A percentile compares a stretch with the other conserved stretches of the same genome.
Evolutionary conservation across 371 early-diverging fungal species (phyloP).

Genomic region (Parasitella parasitica): DNA sequence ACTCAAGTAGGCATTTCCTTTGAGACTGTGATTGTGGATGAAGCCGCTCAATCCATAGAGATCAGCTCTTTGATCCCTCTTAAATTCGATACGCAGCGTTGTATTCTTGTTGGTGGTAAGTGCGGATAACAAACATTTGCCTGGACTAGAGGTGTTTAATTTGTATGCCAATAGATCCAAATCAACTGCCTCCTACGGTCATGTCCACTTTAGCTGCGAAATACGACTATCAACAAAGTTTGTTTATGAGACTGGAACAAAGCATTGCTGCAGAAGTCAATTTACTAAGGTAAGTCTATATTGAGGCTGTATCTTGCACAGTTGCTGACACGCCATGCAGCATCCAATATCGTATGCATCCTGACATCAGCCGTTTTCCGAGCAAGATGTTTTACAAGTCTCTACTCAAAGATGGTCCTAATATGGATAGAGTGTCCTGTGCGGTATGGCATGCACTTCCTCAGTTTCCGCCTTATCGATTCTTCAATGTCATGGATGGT

Average conservation of each 20-base stretch:
- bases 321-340: conserved; percentile 11
- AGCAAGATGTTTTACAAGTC: conserved; percentile 82
- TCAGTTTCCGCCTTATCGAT: conserved; percentile 74
- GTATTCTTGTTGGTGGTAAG: conserved; percentile 91
- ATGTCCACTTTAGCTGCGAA: conserved; percentile 73
- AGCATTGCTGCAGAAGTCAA: conserved; percentile 62
- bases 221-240: conserved; percentile 82
- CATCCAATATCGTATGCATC: conserved; percentile 98
- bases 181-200: conserved; percentile 96
- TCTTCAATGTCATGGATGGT: conserved; percentile 76
- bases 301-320: background rate
- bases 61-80: conserved; percentile 89
- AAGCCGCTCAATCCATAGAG: conserved; percentile 97
- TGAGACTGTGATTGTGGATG: conserved; percentile 93
- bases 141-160: background rate
- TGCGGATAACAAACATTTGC: background rate
- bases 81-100: conserved; percentile 77
- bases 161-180: conserved; percentile 69
- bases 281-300: conserved; percentile 59
- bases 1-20: conserved; percentile 62
- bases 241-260: conserved; percentile 85
- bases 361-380: conserved; percentile 86
- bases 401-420: conserved; percentile 74
- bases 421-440: conserved; percentile 56
- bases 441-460: conserved; percentile 79